A percentile compares a stretch with the other conserved stretches of the same genome.
Evolutionary conservation across 495 filamentous ascomycete species (phyloP).

Genomic region (Beverwykella pulmonaria): DNA sequence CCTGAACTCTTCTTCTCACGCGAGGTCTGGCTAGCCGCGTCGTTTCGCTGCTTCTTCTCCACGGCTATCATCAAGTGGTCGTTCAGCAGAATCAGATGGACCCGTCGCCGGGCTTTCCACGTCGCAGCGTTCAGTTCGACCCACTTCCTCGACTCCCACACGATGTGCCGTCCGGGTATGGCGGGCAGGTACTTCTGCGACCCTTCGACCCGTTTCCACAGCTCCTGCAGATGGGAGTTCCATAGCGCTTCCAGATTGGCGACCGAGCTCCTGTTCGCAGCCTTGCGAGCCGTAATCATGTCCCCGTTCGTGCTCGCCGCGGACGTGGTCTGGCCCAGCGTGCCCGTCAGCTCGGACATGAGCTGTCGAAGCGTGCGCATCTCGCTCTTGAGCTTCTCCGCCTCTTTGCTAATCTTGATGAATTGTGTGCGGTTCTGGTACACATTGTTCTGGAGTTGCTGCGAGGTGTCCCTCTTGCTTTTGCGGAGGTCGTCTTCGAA

Average conservation of each 20-base stretch:
- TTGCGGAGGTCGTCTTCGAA: conserved; percentile 77
- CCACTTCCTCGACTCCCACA: conserved; percentile 88
- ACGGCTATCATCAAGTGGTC: conserved; percentile 91
- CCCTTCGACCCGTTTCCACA: conserved; percentile 95
- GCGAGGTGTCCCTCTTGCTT: conserved; percentile 78
- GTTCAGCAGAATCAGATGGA: conserved; percentile 90
- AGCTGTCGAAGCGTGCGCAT: conserved; percentile 87
- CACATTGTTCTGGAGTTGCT: conserved; percentile 92
- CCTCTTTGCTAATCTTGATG: conserved; percentile 98
- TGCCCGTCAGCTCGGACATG: conserved; percentile 81
- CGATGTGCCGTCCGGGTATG: conserved; percentile 84
- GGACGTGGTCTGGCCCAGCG: conserved; percentile 69
- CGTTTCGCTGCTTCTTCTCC: conserved; percentile 85
- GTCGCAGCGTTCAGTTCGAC: conserved; percentile 96
- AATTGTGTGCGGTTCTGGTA: conserved; percentile 98
- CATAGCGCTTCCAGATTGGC: conserved; percentile 95
- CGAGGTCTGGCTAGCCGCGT: conserved; percentile 53
- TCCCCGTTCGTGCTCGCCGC: conserved; percentile 42
- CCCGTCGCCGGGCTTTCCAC: conserved; percentile 82
- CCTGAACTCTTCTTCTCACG: conserved; percentile 34
- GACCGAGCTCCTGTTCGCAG: conserved; percentile 76
- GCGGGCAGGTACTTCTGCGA: conserved; percentile 96
- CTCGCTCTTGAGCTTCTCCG: conserved; percentile 93
- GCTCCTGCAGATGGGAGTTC: conserved; percentile 79
- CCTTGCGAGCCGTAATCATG: conserved; percentile 58